Conservation (phyloP, 2,329 filamentous ascomycete species). For the Epicoccum sorghinum region DNA sequence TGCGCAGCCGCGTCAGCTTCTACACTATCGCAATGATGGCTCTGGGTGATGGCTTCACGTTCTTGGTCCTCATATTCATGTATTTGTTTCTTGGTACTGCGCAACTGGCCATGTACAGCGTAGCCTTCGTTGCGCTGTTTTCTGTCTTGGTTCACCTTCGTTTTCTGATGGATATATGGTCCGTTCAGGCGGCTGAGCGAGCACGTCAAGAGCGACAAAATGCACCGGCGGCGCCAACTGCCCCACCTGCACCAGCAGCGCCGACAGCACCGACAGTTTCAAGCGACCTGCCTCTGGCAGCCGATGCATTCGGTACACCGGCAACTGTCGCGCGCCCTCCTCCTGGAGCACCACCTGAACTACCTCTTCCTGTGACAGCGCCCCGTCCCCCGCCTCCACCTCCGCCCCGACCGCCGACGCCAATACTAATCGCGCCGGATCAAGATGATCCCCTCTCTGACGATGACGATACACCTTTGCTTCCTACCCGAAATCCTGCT, state of each 20-base stretch:
- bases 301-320: constrained; percentile 10
- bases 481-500: constrained; percentile 33
- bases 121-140: constrained; percentile 65
- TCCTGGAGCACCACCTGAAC: constrained; percentile 21
- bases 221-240: constrained; percentile 35
- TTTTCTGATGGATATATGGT: constrained; percentile 72
- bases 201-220: constrained; percentile 53
- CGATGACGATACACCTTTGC: constrained; percentile 34
- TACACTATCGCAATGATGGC: constrained; percentile 67
- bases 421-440: constrained; percentile 65
- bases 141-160: constrained; percentile 68
- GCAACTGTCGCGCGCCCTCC: constrained; percentile 12
- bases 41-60: constrained; percentile 65
- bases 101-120: constrained; percentile 61
- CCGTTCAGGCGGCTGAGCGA: constrained; percentile 62
- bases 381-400: constrained; percentile 39
- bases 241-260: constrained; percentile 22
- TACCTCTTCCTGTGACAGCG: constrained; percentile 61
- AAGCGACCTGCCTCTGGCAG: constrained; percentile 16
- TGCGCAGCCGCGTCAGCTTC: constrained; percentile 67
- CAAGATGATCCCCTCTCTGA: constrained; percentile 56
- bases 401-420: constrained; percentile 52
- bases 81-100: constrained; percentile 58
- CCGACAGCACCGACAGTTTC: constrained; percentile 3
- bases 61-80: constrained; percentile 61